Conservation (phyloP, 352 stramenopile species). For the Globisporangium lucens region DNA sequence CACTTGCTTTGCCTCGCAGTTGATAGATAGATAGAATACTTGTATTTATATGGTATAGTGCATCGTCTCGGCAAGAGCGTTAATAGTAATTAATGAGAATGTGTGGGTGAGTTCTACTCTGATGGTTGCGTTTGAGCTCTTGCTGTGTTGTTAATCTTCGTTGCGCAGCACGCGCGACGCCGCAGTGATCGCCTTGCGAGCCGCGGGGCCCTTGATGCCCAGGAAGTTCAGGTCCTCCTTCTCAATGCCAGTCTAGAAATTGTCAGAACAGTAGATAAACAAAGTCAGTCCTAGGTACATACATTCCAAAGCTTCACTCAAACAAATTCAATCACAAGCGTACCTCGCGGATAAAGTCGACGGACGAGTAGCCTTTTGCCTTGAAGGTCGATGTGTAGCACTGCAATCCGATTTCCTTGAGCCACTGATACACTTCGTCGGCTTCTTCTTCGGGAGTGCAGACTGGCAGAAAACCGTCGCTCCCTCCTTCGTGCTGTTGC, state of each 20-base stretch:
- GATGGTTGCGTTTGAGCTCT: neutral
- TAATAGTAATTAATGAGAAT: constrained; percentile 7
- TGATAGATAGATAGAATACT: constrained; percentile 10
- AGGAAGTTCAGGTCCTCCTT: constrained; percentile 86
- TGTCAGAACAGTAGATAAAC: neutral
- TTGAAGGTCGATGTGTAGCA: constrained; percentile 66
- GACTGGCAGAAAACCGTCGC: constrained; percentile 2
- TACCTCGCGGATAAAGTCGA: constrained; percentile 88
- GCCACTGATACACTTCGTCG: constrained; percentile 77
- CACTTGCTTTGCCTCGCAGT: neutral
- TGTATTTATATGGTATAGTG: constrained; percentile 8
- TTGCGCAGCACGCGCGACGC: constrained; percentile 53
- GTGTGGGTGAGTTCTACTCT: neutral
- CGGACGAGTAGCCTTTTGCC: constrained; percentile 67
- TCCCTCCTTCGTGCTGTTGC: constrained; percentile 18
- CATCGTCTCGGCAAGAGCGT: constrained; percentile 3
- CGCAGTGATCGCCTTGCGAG: constrained; percentile 57
- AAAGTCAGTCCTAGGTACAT: neutral
- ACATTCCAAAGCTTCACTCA: no score
- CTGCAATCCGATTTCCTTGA: constrained; percentile 56
- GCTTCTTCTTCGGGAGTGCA: constrained; percentile 37
- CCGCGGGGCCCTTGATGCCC: constrained; percentile 63
- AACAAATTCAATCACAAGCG: constrained; percentile 8
- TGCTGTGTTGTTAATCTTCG: constrained; percentile 26
- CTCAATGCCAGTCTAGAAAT: constrained; percentile 71